Base-by-base conservation (phyloP, 176 grass and related monocot genomes). In the Thalia dealbata region DNA sequence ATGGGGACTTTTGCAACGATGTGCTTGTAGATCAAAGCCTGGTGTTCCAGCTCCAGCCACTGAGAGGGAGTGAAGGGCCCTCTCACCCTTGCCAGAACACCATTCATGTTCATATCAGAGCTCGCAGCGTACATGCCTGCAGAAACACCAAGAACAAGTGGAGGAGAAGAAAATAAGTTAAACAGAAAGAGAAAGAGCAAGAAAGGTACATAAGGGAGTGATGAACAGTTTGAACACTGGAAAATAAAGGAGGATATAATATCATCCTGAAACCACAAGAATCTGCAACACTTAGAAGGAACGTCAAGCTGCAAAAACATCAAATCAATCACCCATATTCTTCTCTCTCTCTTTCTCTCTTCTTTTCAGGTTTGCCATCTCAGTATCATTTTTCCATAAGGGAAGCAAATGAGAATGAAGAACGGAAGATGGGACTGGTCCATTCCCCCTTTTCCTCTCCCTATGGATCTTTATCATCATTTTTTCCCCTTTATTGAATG, bases 1-100 rank as follows among this genome's bases (percentile, higher is more conserved):
- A 97, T 80, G 19, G 93, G 81, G 59, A 82, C 86, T 61, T 90
- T 97, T 52, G 93, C 86, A 52, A 84, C 81, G 24, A 97, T 70
- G 85, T 90, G 86, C 76, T 92, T 97, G 87, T 90, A 97, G 64
- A 97, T 90, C 84, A 97, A 84, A 38, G 89, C 93, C 75, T 97
- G 93, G 76, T 92, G 93, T 71, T 97, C 93, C 78, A 97, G 76
- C 80, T 97, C 93, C 73, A 90, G 86, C 93, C 93, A 97, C 65
- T 97, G 93, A 28, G 89, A 90, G 65, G 89, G 87, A 16, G 93
- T 97, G 85, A 97, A 97, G 42, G 93, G 93, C 11, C 78, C 87
- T 76, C 89, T 90, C 71, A 84, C 67, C 81, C 93, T 76, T 82
- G 84, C 83, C 78, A 92, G 83, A 50, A 82, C 84, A 6, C 80